These are phyloP conservation scores for Hevea brasiliensis DNA, from an alignment of 345 rosid genomes.

Conservation along the genomic window DNA sequence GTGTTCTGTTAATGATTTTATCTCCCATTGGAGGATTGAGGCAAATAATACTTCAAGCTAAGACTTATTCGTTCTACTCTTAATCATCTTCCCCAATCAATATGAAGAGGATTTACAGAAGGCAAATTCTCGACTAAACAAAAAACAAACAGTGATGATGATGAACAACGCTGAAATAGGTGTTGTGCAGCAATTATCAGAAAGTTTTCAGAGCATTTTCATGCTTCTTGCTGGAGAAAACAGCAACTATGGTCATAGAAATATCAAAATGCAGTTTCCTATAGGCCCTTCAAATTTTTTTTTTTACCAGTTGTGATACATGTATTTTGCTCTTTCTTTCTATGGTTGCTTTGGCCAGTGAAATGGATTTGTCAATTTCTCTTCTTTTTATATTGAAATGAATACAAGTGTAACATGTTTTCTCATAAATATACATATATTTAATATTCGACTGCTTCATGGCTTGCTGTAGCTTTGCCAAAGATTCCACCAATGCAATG, in stretches of 20 bases:
- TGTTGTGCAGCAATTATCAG: neutral
- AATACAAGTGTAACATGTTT: neutral
- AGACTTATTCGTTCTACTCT: constrained; percentile 25
- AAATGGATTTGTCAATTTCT: neutral
- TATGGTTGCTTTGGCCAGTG: neutral
- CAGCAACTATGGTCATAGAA: neutral
- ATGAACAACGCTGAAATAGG: neutral
- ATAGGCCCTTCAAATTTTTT: too few relatives aligned
- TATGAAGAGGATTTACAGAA: neutral
- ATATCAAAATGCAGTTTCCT: neutral
- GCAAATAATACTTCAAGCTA: constrained; percentile 26
- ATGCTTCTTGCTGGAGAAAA: neutral
- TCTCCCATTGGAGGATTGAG: constrained; percentile 35
- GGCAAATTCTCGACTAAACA: neutral
- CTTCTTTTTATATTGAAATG: neutral
- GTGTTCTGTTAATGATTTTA: constrained; percentile 22
- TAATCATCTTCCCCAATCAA: neutral
- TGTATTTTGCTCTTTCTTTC: neutral
- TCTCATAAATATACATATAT: neutral
- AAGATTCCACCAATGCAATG: too few relatives aligned
- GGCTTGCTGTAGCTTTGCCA: neutral
- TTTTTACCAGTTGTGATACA: neutral
- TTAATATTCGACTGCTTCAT: too few relatives aligned
- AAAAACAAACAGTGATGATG: too few relatives aligned
- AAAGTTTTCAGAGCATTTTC: neutral